A percentile compares a stretch with the other conserved stretches of the same genome.
phyloP scores from a whole-genome alignment of 495 filamentous ascomycete genomes.

The Melanomma pulvis-pyrius region DNA sequence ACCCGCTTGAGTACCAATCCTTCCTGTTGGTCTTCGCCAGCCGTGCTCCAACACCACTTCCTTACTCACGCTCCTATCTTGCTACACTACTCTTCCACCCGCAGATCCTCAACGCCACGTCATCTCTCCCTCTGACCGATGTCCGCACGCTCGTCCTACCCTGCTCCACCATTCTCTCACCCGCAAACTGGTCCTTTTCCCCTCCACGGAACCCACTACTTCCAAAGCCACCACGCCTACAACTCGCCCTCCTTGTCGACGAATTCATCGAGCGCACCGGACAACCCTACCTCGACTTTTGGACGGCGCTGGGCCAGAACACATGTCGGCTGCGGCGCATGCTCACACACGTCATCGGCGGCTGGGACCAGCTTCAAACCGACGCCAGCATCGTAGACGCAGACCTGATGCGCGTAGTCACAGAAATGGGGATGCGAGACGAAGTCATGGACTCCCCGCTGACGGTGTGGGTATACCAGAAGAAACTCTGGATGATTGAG shows the following conservation, averaged over 20 bases:
- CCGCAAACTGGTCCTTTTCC: constrained; percentile 73
- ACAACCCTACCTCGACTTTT: constrained; percentile 75
- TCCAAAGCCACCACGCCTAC: constrained; percentile 69
- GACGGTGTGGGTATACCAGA: constrained; percentile 84
- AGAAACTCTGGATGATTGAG: constrained; percentile 85
- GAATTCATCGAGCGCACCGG: constrained; percentile 74
- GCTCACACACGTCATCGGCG: constrained; percentile 75
- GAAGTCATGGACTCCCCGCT: constrained; percentile 64
- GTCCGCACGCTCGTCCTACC: constrained; percentile 76
- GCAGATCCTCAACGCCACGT: constrained; percentile 58
- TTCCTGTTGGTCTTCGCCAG: constrained; percentile 73
- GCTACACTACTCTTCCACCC: constrained; percentile 76
- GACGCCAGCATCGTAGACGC: constrained; percentile 81
- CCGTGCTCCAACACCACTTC: constrained; percentile 76
- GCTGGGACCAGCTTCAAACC: constrained; percentile 83
- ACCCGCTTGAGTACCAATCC: constrained; percentile 46
- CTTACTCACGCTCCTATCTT: constrained; percentile 81
- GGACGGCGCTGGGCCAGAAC: constrained; percentile 84
- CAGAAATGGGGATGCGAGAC: constrained; percentile 50
- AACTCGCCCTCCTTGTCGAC: constrained; percentile 77
- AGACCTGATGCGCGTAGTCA: constrained; percentile 58
- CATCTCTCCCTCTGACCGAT: constrained; percentile 73
- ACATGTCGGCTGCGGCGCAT: constrained; percentile 82
- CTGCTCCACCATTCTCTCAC: constrained; percentile 68
- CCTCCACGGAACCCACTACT: constrained; percentile 49